phyloP scores from a whole-genome alignment of 2,329 filamentous ascomycete genomes.

The Pseudogymnoascus sp. region DNA sequence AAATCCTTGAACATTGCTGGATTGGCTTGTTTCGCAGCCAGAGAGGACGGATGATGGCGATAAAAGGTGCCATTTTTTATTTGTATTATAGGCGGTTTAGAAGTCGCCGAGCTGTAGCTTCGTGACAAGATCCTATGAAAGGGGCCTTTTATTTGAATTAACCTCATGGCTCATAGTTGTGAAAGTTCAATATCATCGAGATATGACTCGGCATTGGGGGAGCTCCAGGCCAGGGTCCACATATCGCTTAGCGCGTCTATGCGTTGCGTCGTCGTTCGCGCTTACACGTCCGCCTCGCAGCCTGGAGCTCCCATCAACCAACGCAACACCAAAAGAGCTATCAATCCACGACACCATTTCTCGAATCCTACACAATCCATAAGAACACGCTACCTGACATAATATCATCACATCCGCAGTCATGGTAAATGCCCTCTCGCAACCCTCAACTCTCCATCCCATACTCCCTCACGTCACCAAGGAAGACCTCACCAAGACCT shows the following conservation, averaged over 20 bases:
- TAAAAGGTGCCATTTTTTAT: slow-evolving; percentile 80
- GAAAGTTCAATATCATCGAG: background rate
- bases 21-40: slow-evolving; percentile 41
- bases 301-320: slow-evolving; percentile 15
- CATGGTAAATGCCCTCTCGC: slow-evolving; percentile 38
- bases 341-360: slow-evolving; percentile 11
- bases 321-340: slow-evolving; percentile 10
- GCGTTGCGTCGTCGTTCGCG: slow-evolving; percentile 9
- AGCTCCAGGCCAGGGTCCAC: slow-evolving; percentile 7
- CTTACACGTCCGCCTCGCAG: slow-evolving; percentile 15
- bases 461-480: background rate
- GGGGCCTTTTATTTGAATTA: background rate
- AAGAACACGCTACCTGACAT: background rate
- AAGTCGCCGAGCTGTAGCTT: background rate
- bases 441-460: background rate
- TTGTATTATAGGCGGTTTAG: slow-evolving; percentile 51
- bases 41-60: slow-evolving; percentile 56
- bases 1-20: slow-evolving; percentile 65
- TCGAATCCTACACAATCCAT: background rate
- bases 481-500: background rate
- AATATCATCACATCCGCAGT: slow-evolving; percentile 28
- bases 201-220: slow-evolving; percentile 20
- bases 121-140: background rate
- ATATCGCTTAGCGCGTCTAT: slow-evolving; percentile 14
- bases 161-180: slow-evolving; percentile 9